Conservation (phyloP, 306 rosid species). For the Heteromeles arbutifolia region DNA sequence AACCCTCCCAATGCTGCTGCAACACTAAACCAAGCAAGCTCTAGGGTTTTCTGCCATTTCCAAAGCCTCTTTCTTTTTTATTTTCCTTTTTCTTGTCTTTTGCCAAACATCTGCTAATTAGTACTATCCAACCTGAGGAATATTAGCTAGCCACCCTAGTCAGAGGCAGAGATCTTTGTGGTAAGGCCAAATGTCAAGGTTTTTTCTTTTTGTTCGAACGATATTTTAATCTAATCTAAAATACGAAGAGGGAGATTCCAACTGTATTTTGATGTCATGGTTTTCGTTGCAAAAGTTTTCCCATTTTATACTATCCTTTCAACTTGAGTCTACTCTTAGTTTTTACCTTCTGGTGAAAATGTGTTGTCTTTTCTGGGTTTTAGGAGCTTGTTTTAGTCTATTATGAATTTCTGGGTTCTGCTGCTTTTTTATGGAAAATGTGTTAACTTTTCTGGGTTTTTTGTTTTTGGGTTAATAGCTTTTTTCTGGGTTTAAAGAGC, state of each 20-base stretch:
- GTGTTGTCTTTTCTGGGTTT: background rate
- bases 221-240: no score
- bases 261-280: background rate
- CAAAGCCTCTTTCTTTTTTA: background rate
- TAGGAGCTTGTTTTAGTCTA: background rate
- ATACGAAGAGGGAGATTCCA: background rate
- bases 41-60: conserved; percentile 20
- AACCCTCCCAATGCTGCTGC: conserved; percentile 1
- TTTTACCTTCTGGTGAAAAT: background rate
- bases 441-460: conserved; percentile 3
- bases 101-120: background rate
- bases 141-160: background rate
- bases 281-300: background rate
- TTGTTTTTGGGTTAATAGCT: no score
- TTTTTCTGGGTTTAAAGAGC: background rate
- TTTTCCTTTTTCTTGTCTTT: background rate
- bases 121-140: background rate
- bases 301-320: background rate
- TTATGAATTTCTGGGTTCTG: background rate
- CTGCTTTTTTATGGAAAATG: background rate
- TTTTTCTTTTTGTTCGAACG: background rate
- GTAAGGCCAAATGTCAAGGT: conserved; percentile 1
- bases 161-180: conserved; percentile 3
- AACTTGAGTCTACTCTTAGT: background rate
- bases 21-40: background rate